phyloP scores from a whole-genome alignment of 2,329 filamentous ascomycete genomes.

The Zarea fungicola region DNA sequence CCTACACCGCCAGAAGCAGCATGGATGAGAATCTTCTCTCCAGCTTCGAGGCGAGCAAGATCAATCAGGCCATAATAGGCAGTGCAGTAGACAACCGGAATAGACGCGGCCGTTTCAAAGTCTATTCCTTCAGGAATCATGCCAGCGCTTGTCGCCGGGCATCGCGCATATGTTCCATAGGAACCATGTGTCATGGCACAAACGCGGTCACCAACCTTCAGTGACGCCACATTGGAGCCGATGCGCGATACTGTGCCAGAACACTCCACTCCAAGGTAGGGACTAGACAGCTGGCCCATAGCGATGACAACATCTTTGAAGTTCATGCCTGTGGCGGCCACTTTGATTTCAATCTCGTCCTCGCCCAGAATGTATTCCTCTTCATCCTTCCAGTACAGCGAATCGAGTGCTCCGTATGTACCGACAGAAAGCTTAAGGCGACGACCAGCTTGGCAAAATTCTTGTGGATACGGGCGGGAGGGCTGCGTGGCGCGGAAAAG shows the following conservation, averaged over 20 bases:
- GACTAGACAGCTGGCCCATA: conserved; percentile 31
- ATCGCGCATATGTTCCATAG: conserved; percentile 29
- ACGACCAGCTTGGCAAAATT: conserved; percentile 34
- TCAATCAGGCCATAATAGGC: conserved; percentile 36
- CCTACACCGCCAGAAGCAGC: conserved; percentile 34
- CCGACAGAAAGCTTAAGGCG: conserved; percentile 34
- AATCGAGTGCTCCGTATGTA: conserved; percentile 33
- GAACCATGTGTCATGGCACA: conserved; percentile 42
- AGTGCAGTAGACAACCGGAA: conserved; percentile 37
- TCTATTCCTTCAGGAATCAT: conserved; percentile 33
- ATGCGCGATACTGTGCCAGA: conserved; percentile 39
- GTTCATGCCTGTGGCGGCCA: conserved; percentile 41
- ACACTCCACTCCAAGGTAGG: conserved; percentile 35
- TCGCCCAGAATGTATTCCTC: conserved; percentile 23
- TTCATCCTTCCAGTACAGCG: conserved; percentile 36
- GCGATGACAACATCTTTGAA: conserved; percentile 42
- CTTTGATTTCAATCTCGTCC: conserved; percentile 38
- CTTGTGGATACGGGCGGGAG: conserved; percentile 24
- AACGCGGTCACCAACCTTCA: conserved; percentile 69
- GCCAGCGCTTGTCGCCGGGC: conserved; percentile 27
- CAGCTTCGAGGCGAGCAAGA: conserved; percentile 31
- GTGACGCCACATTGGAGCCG: conserved; percentile 54
- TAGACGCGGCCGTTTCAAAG: conserved; percentile 33
- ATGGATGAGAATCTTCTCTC: conserved; percentile 36
- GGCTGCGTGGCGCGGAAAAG: conserved; percentile 23